A percentile compares a stretch with the other conserved stretches of the same genome.
phyloP scores from a whole-genome alignment of 768 basidiomycete species.

The Epithele typhae region DNA sequence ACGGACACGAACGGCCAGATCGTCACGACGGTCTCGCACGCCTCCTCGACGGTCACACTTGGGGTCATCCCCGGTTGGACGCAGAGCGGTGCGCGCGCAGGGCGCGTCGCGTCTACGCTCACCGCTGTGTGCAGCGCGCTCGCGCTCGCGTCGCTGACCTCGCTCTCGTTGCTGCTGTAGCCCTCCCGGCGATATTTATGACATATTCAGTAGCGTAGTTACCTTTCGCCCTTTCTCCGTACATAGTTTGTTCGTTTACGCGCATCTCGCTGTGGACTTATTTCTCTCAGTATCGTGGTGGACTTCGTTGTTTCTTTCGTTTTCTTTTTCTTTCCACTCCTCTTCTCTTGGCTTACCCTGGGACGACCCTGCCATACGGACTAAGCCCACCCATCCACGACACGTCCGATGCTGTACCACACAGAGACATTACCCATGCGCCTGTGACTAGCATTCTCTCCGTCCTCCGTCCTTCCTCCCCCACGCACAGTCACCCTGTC shows the following conservation, averaged over 20 bases:
- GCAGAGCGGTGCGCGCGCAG: background rate
- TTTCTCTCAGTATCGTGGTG: too few relatives aligned
- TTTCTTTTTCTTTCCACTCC: background rate
- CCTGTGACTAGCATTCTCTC: background rate
- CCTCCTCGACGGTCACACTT: slow-evolving; percentile 44
- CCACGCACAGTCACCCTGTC: too few relatives aligned
- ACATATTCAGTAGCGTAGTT: too few relatives aligned
- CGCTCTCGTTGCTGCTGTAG: background rate
- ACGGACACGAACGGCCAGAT: slow-evolving; percentile 54
- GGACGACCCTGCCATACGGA: too few relatives aligned
- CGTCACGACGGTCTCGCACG: slow-evolving; percentile 49
- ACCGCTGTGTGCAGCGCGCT: background rate
- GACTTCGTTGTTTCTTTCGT: background rate
- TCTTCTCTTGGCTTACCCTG: too few relatives aligned
- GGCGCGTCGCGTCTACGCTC: background rate
- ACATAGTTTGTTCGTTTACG: too few relatives aligned
- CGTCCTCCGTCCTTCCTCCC: too few relatives aligned
- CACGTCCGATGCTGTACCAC: too few relatives aligned
- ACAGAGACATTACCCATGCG: too few relatives aligned
- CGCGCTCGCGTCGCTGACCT: background rate
- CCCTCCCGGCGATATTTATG: too few relatives aligned
- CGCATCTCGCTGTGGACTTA: background rate
- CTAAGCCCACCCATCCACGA: too few relatives aligned
- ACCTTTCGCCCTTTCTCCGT: too few relatives aligned
- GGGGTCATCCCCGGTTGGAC: slow-evolving; percentile 41